Evolutionary conservation across 176 grass and related monocot genomes (phyloP), one percentile per base, ranked within the genome.

Genomic region (Miscanthus lutarioriparius): DNA sequence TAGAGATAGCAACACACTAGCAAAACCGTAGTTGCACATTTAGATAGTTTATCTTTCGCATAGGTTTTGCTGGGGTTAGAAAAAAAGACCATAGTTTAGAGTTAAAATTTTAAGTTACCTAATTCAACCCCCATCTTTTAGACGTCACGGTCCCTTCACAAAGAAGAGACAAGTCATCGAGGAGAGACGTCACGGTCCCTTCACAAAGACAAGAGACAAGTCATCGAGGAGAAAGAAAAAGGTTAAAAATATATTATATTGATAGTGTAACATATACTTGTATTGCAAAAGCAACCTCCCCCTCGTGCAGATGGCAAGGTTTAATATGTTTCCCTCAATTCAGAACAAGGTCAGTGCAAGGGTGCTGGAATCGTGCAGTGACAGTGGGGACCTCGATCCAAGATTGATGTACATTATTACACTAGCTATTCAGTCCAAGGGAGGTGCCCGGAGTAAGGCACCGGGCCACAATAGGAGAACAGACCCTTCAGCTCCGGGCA

Each of bases 401-500:
- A 81, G 51, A 20, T 51, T 39, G 6, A 10, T 77, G 43, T 74
- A 10, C 7, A 45, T 80, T 27, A 40, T 80, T 27, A 40, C 7
- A 30, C 62, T 30, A 30, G 3, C 40, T 87, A 91, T 1, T 89
- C 65, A 28, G 26, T 85, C 96, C 96, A 99, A 76, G 96, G 96
- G 80, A 99, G 91, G 22, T 83, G 84, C 10, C 88, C 96, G 9
- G 93, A 83, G 76, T 84, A 96, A 45, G 96, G 93, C 76, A 89
- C 89, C 1, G 88, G 82, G 3, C 91, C 93, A 23, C 95, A 95
- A 78, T 95, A 95, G 66, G 87, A 93, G 81, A 98, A 93, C 72
- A 98, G 64, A 49, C 82, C 87, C 83, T 93, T 95, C 72, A 98
- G 47, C 51, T 98, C 92, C 6, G 89, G 95, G 47, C 95, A 98